Conservation (phyloP, 1,284 basidiomycete species). For the Hypsizygus ulmarius region DNA sequence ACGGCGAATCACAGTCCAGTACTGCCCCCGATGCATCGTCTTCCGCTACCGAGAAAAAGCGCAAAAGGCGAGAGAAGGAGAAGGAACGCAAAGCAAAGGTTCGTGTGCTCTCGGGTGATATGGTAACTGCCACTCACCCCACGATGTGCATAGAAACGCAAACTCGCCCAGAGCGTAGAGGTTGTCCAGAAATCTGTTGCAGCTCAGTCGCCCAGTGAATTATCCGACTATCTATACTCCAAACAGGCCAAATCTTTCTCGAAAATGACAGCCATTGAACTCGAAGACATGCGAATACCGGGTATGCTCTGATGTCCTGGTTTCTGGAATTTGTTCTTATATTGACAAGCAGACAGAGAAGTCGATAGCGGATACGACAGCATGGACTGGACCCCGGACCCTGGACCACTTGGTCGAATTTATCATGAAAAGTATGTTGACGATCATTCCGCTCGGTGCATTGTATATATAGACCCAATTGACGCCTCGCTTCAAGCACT, state of each 20-base stretch:
- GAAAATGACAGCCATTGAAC: slow-evolving; percentile 65
- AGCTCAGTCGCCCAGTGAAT: slow-evolving; percentile 48
- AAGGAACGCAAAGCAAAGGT: slow-evolving; percentile 68
- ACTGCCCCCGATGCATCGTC: slow-evolving; percentile 22
- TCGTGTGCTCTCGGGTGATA: slow-evolving; percentile 12
- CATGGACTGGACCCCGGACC: slow-evolving; percentile 66
- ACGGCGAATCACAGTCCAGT: slow-evolving; percentile 17
- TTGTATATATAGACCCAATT: not conserved
- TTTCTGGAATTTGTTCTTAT: slow-evolving; percentile 32
- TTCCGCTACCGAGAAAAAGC: slow-evolving; percentile 48
- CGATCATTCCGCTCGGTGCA: slow-evolving; percentile 3
- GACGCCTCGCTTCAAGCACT: slow-evolving; percentile 44
- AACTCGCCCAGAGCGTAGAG: slow-evolving; percentile 48
- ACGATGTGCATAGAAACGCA: slow-evolving; percentile 51
- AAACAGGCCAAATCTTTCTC: slow-evolving; percentile 65
- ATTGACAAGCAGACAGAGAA: slow-evolving; percentile 59
- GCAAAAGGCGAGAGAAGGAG: slow-evolving; percentile 69
- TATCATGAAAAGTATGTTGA: slow-evolving; percentile 59
- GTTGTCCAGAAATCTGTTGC: slow-evolving; percentile 48
- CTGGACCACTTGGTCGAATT: slow-evolving; percentile 70
- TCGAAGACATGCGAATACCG: slow-evolving; percentile 69
- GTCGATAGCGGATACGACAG: slow-evolving; percentile 69
- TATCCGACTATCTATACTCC: slow-evolving; percentile 59
- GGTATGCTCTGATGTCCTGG: slow-evolving; percentile 39
- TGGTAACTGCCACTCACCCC: not conserved